phyloP scores from a whole-genome alignment of 2,329 filamentous ascomycete genomes.

The Cyphellophora europaea region DNA sequence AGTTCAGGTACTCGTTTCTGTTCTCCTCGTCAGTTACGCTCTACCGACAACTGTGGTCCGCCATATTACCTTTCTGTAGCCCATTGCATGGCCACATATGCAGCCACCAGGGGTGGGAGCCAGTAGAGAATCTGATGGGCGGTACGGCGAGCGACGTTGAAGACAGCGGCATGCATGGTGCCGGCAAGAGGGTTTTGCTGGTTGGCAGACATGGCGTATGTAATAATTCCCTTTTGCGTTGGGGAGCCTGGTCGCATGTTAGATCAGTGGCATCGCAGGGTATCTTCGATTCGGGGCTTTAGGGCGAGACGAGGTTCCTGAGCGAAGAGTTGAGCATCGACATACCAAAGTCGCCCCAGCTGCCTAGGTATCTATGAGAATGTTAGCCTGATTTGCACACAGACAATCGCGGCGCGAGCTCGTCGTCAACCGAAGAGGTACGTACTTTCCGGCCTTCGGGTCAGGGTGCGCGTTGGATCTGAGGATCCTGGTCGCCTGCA shows the following conservation, averaged over 20 bases:
- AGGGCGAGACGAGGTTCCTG: no score
- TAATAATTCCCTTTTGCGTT: constrained; percentile 52
- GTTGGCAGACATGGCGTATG: constrained; percentile 76
- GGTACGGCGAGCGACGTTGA: constrained; percentile 89
- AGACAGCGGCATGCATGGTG: constrained; percentile 69
- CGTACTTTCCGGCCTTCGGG: constrained; percentile 36
- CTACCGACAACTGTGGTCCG: constrained; percentile 5
- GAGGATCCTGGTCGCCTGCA: constrained; percentile 15
- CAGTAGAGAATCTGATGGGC: constrained; percentile 83
- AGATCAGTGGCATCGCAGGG: neutral
- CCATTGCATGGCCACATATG: constrained; percentile 83
- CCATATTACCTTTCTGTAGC: constrained; percentile 67
- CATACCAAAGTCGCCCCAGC: constrained; percentile 69
- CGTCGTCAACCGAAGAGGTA: no score
- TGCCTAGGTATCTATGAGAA: constrained; percentile 57
- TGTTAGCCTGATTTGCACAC: no score
- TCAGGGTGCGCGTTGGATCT: constrained; percentile 23
- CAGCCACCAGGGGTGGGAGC: constrained; percentile 65
- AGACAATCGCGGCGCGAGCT: no score
- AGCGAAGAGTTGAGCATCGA: no score
- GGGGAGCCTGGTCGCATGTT: constrained; percentile 29
- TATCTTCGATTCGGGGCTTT: neutral
- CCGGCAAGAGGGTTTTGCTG: constrained; percentile 81
- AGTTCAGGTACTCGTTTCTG: constrained; percentile 43
- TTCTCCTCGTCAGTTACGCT: constrained; percentile 3